A percentile compares a stretch with the other conserved stretches of the same genome.
Conservation (phyloP, 2,329 filamentous ascomycete species). For the Fusarium pininemorale region DNA sequence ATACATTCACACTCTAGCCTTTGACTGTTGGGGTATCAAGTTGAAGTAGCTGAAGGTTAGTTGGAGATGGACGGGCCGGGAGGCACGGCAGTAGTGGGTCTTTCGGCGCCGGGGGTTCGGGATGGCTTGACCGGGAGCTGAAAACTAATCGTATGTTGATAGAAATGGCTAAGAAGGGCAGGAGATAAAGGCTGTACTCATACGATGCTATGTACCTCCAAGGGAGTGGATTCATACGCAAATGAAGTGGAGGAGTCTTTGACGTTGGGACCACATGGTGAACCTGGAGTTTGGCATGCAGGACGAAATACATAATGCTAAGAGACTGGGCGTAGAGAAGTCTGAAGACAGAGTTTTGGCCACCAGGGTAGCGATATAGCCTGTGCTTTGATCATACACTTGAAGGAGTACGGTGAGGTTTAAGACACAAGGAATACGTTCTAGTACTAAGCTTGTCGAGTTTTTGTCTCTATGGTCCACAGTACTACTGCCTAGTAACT, state of each 20-base stretch:
- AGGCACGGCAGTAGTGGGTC: conserved; percentile 1
- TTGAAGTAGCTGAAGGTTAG: not conserved
- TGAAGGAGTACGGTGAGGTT: not conserved
- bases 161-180: not conserved
- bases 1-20: not conserved
- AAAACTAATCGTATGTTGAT: not conserved
- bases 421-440: not conserved
- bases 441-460: not conserved
- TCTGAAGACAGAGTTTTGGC: not conserved
- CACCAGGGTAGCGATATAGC: not conserved
- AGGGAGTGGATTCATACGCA: not conserved
- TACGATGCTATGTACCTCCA: not conserved
- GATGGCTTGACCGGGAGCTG: not conserved
- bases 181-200: not conserved
- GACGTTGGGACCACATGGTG: not conserved
- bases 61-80: not conserved
- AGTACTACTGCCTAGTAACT: not conserved
- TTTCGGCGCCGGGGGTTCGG: not conserved
- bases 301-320: not conserved
- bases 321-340: not conserved
- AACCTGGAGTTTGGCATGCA: not conserved
- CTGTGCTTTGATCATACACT: not conserved
- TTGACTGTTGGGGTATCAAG: not conserved
- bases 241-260: not conserved
- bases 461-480: not conserved